Evolutionary conservation across 768 basidiomycete genomes (phyloP), one percentile per base, ranked within the genome.

Genomic region (Melanogaster broomeanus): DNA sequence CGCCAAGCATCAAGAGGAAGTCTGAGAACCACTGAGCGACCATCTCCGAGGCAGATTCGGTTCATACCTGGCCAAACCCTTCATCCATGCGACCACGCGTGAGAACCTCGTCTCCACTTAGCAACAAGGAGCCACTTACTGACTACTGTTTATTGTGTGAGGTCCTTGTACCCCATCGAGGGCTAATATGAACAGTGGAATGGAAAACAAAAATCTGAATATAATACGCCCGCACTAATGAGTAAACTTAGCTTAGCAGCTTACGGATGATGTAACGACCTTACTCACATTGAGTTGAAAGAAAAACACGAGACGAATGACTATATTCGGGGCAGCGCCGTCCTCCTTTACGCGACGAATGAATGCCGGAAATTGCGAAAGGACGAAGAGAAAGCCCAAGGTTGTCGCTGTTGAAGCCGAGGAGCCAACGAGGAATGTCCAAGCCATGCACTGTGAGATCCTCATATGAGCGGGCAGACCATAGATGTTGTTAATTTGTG

Each of bases 371-470:
- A 92, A 92, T 0, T 79, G 78, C 44, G 73, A 75, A 16, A 91
- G 78, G 21, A 92, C 86, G 55, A 83, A 87, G 50, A 91, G 71
- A 61, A 90, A 92, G 45, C 72, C 77, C 21, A 90, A 27, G 1
- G 87, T 89, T 11, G 87, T 92, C 2, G 72, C 68, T 2, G 83
- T 84, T 15, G 86, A 84, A 1, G 83, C 83, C 12, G 78, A 72
- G 0, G 87, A 77, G 12, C 91, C 90, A 19, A 81, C 78, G 2
- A 92, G 72, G 57, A 90, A 84, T n/a, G 89, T 87, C 77, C 83
- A 92, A 3, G 84, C 82, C 43, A 83, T 76, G 59, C 79, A 81
- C 88, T 91, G 39, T 34, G 9, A n/a, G 22, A 16, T 43, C n/a
- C n/a, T n/a, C 25, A 48, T 38, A 48, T 69, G 45, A 57, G 60